A percentile compares a stretch with the other conserved stretches of the same genome.
Evolutionary conservation across 2,329 filamentous ascomycete species (phyloP).

Genomic region (Penicillium sp.): DNA sequence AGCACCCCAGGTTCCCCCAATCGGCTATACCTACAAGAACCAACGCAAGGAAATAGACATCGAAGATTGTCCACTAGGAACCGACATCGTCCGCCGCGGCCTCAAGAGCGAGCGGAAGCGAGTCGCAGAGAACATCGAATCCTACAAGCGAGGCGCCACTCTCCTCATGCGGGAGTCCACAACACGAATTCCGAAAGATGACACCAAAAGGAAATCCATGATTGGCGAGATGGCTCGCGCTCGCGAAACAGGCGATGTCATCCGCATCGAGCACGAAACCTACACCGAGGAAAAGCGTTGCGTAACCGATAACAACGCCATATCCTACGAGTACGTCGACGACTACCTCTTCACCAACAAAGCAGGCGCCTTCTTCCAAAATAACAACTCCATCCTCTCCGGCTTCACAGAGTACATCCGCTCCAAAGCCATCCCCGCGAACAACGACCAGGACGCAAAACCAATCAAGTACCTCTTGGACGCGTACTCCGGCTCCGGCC

Average conservation of each 20-base stretch:
- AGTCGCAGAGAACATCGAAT: slow-evolving; percentile 65
- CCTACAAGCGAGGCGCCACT: slow-evolving; percentile 79
- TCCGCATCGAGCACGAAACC: slow-evolving; percentile 54
- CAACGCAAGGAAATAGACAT: slow-evolving; percentile 79
- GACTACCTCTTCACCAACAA: slow-evolving; percentile 83
- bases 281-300: slow-evolving; percentile 80
- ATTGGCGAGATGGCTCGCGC: no score
- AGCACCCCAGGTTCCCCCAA: slow-evolving; percentile 67
- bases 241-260: slow-evolving; percentile 41
- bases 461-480: slow-evolving; percentile 85
- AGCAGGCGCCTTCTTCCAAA: slow-evolving; percentile 95
- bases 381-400: slow-evolving; percentile 96
- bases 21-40: slow-evolving; percentile 91
- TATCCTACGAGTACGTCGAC: slow-evolving; percentile 82
- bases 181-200: slow-evolving; percentile 50
- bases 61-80: slow-evolving; percentile 95
- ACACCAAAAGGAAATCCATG: slow-evolving; percentile 11
- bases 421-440: slow-evolving; percentile 63
- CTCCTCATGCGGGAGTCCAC: slow-evolving; percentile 86
- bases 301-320: slow-evolving; percentile 79
- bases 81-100: slow-evolving; percentile 74
- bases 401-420: slow-evolving; percentile 84
- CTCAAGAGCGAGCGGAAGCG: slow-evolving; percentile 74
- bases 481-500: slow-evolving; percentile 93
- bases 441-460: slow-evolving; percentile 31